Conservation (phyloP, 805 yeast species). For the Metschnikowia kofuensis region DNA sequence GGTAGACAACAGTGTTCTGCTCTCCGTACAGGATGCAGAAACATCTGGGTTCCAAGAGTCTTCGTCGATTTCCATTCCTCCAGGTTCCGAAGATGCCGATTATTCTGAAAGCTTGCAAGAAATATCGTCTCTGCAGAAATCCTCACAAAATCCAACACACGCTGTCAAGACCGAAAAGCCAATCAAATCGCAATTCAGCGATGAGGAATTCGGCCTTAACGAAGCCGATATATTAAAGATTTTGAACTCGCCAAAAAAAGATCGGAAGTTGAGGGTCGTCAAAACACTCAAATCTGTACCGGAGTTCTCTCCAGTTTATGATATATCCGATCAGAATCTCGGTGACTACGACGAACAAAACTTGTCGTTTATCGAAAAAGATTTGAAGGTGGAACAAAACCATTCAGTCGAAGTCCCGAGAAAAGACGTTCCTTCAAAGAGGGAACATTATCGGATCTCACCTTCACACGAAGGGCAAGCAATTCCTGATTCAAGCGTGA, state of each 20-base stretch:
- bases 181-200: slow-evolving; percentile 13
- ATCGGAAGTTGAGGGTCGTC: slow-evolving; percentile 20
- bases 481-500: slow-evolving; percentile 5
- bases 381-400: not conserved
- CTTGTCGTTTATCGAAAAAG: slow-evolving; percentile 25
- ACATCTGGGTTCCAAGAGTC: not conserved
- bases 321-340: slow-evolving; percentile 28
- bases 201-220: slow-evolving; percentile 19
- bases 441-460: too few relatives aligned
- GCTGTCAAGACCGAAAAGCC: not conserved
- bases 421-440: too few relatives aligned
- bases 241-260: slow-evolving; percentile 22
- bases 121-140: not conserved
- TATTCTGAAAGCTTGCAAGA: slow-evolving; percentile 4
- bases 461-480: not conserved
- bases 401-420: too few relatives aligned
- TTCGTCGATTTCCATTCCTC: not conserved
- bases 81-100: slow-evolving; percentile 7
- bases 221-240: slow-evolving; percentile 17
- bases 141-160: not conserved
- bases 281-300: slow-evolving; percentile 6
- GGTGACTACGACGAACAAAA: slow-evolving; percentile 38
- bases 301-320: slow-evolving; percentile 20
- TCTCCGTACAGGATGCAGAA: not conserved
- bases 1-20: not conserved